Base-by-base conservation (phyloP, 208 protist genomes). In the Entamoeba moshkovskii region DNA sequence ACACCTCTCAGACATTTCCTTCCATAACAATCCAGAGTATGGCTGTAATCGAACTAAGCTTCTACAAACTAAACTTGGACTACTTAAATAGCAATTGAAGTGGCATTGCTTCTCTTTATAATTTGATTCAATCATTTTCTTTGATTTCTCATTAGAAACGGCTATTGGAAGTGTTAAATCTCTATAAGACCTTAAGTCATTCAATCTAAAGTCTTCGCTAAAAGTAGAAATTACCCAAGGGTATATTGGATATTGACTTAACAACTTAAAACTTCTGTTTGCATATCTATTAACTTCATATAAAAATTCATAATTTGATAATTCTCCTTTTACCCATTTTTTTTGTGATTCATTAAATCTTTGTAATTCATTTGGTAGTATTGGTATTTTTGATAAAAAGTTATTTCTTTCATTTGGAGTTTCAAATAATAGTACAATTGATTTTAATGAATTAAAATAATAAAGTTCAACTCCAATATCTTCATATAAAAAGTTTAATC, bases 11-110 rank as follows among this genome's bases (percentile, higher is more conserved):
- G 96, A 96, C 38, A 96, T 66, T 47, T 96, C n/a, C 3, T 95
- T 93, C 45, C 94, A 91, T 22, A 94, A 91, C 6, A 42, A 44
- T 0, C 94, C 94, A 92, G 95, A 96, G 22, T 38, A 73, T 16
- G 96, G 96, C 92, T 96, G 94, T 8, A 96, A n/a, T n/a, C 96
- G 52, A 11, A 97, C 59, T 45, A 97, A 93, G 66, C 73, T 97
- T 85, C 94, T 95, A 18, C 96, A 93, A 29, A 96, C 96, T 15
- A 47, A 45, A 33, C 73, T 94, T 15, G 93, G 66, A 15, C 46
- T 95, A 22, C 93, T 95, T 59, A 96, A 97, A 94, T 97, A 96
- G 3, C 94, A 95, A 59, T 95, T 95, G 91, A 96, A 96, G n/a
- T 96, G 94, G 92, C 95, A 97, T 13, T 93, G 25, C 47, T 92